These are phyloP conservation scores for Diutina mesorugosa DNA, from an alignment of 1,139 yeast species.

Conservation along the genomic window DNA sequence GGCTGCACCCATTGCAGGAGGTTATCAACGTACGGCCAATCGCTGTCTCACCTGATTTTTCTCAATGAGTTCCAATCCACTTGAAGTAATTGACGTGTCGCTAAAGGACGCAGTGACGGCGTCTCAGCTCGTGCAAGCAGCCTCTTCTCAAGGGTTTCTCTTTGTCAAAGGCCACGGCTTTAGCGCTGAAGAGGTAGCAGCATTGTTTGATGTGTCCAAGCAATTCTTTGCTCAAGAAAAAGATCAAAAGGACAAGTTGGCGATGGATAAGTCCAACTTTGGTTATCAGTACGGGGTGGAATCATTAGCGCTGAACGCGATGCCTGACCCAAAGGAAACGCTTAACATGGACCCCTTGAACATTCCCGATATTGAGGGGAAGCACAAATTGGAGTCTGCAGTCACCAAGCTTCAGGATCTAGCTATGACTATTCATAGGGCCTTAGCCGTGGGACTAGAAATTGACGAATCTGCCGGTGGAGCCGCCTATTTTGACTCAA, in stretches of 20 bases:
- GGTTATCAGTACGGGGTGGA: constrained; percentile 56
- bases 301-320: constrained; percentile 38
- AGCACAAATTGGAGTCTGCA: constrained; percentile 19
- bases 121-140: constrained; percentile 45
- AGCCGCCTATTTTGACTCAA: constrained; percentile 46
- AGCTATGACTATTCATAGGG: constrained; percentile 26
- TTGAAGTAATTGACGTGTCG: constrained; percentile 46
- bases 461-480: constrained; percentile 29
- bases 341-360: constrained; percentile 23
- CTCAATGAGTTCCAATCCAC: constrained; percentile 17
- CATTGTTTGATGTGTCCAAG: constrained; percentile 39
- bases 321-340: constrained; percentile 54
- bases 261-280: constrained; percentile 39
- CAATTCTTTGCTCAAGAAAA: constrained; percentile 41
- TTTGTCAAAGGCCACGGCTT: constrained; percentile 66
- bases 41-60: neutral
- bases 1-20: neutral
- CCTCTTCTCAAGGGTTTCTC: constrained; percentile 56
- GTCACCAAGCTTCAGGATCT: constrained; percentile 29
- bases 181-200: constrained; percentile 41
- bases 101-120: constrained; percentile 29
- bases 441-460: constrained; percentile 48
- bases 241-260: constrained; percentile 31
- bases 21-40: neutral
- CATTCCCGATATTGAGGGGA: constrained; percentile 32